These are phyloP conservation scores for Auricularia sp. DNA, from an alignment of 768 basidiomycete species.

Conservation along the genomic window DNA sequence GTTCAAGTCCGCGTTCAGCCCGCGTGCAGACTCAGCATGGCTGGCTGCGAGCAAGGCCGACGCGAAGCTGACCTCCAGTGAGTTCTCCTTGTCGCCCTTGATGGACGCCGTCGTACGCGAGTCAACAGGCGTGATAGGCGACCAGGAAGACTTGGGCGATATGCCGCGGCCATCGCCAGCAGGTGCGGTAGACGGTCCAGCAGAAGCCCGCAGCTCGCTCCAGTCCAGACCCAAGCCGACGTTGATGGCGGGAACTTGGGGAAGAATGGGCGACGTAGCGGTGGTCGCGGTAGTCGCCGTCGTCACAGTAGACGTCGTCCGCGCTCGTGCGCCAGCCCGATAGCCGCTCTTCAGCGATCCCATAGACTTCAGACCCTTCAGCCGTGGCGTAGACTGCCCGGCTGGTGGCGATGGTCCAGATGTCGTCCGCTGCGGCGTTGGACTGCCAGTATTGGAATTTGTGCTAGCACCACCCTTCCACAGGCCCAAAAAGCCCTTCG, in stretches of 20 bases:
- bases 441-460: neutral
- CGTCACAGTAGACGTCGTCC: constrained; percentile 32
- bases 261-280: constrained; percentile 37
- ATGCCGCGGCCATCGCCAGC: neutral
- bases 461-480: constrained; percentile 31
- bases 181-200: neutral
- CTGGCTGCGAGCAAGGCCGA: constrained; percentile 81
- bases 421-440: constrained; percentile 25
- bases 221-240: constrained; percentile 44
- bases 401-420: constrained; percentile 31
- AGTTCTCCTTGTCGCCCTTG: neutral
- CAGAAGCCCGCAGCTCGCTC: neutral
- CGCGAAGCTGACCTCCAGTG: neutral
- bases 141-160: neutral
- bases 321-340: neutral
- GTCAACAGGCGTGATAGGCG: neutral
- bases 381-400: constrained; percentile 24
- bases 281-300: constrained; percentile 13
- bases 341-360: constrained; percentile 46
- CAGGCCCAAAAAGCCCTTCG: constrained; percentile 52
- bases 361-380: constrained; percentile 74
- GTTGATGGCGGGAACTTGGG: constrained; percentile 44
- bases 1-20: constrained; percentile 82
- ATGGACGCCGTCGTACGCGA: neutral
- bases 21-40: constrained; percentile 87